phyloP scores from a whole-genome alignment of 208 protist genomes.

The Leishmania aethiopica region DNA sequence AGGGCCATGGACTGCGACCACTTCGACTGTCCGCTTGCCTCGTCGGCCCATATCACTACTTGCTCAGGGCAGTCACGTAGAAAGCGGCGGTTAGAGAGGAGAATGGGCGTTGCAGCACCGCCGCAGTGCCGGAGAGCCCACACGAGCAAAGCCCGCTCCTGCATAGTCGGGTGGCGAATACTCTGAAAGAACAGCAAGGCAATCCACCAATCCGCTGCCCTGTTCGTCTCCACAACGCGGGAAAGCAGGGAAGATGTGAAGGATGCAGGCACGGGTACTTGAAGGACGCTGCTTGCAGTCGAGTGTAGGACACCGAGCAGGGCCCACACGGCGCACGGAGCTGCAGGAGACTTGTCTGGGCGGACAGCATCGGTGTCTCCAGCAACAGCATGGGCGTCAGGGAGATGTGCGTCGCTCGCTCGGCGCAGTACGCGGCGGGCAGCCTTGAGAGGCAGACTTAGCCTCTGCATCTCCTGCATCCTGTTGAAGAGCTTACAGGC shows the following conservation, averaged over 20 bases:
- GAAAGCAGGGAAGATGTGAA: constrained; percentile 51
- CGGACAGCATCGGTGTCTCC: not conserved
- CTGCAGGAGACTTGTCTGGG: not conserved
- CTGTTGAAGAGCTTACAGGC: constrained; percentile 25
- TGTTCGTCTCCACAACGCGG: constrained; percentile 11
- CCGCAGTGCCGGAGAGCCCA: constrained; percentile 34
- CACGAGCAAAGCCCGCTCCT: constrained; percentile 59
- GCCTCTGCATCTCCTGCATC: constrained; percentile 27
- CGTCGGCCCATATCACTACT: constrained; percentile 66
- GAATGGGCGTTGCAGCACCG: constrained; percentile 27
- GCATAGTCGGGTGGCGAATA: constrained; percentile 46
- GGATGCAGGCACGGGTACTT: constrained; percentile 53
- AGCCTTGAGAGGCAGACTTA: constrained; percentile 19
- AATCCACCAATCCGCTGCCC: constrained; percentile 36
- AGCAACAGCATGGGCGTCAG: not conserved
- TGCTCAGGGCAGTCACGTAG: constrained; percentile 51
- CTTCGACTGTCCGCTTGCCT: constrained; percentile 19
- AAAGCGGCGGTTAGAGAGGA: constrained; percentile 47
- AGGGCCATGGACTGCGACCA: constrained; percentile 23
- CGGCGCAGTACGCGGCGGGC: constrained; percentile 13
- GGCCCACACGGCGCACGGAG: constrained; percentile 14
- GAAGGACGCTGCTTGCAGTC: constrained; percentile 31
- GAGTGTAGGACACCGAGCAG: constrained; percentile 47
- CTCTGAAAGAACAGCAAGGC: constrained; percentile 63
- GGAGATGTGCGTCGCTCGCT: not conserved